Evolutionary conservation across 306 rosid genomes (phyloP).

Genomic region (Lathyrus oleraceus): DNA sequence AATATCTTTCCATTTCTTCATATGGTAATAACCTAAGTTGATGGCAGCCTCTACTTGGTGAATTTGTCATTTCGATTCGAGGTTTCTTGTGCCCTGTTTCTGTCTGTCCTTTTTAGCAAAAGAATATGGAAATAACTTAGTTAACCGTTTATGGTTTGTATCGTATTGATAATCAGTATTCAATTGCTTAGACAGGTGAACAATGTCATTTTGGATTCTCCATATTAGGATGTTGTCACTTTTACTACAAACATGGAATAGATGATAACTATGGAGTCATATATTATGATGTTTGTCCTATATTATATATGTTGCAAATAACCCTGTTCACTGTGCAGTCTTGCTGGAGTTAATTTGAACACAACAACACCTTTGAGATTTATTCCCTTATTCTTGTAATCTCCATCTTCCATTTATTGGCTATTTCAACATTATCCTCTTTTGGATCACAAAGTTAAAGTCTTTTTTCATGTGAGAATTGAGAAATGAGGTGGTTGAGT

Average conservation of each 20-base stretch:
- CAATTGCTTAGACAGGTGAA: constrained; percentile 27
- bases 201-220: constrained; percentile 33
- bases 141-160: constrained; percentile 24
- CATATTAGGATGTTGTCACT: constrained; percentile 17
- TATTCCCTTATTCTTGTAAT: background rate
- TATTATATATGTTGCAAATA: background rate
- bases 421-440: background rate
- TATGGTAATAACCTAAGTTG: constrained; percentile 36
- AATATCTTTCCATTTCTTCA: constrained; percentile 37
- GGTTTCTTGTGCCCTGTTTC: constrained; percentile 27
- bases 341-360: background rate
- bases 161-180: constrained; percentile 16
- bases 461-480: background rate
- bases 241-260: constrained; percentile 20
- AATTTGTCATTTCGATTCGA: constrained; percentile 25
- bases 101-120: constrained; percentile 10
- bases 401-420: background rate
- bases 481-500: background rate
- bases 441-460: background rate
- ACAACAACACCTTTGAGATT: background rate
- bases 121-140: constrained; percentile 7
- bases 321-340: background rate
- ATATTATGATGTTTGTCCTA: background rate
- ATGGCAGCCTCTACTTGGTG: constrained; percentile 23
- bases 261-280: constrained; percentile 18